Percentiles rank a stretch among this genome's conserved stretches.
Conservation (phyloP, 2,329 filamentous ascomycete genomes). For the Zasmidium citrigriseum region DNA sequence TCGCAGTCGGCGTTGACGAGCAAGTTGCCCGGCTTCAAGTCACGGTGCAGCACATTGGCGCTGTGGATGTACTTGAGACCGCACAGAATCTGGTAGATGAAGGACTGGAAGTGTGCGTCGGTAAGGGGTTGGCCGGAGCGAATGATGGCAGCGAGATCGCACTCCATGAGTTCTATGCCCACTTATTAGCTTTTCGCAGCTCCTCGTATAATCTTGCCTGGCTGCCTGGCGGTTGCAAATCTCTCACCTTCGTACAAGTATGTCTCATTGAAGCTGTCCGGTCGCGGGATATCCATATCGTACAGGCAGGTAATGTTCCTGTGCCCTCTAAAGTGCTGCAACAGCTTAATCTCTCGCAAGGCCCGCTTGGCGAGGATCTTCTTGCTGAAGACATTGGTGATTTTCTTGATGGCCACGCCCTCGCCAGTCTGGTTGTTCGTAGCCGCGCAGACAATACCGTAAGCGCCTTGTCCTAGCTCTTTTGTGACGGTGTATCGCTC, state of each 20-base stretch:
- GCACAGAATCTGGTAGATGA: constrained; percentile 99
- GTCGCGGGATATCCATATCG: constrained; percentile 98
- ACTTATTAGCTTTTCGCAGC: too few relatives aligned
- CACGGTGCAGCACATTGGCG: constrained; percentile 93
- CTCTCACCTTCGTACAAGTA: constrained; percentile 92
- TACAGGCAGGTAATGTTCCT: constrained; percentile 89
- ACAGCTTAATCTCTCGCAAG: constrained; percentile 94
- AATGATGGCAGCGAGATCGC: constrained; percentile 96
- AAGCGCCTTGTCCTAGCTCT: constrained; percentile 96
- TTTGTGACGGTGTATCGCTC: constrained; percentile 98
- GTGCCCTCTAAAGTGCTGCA: constrained; percentile 85
- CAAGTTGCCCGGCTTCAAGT: constrained; percentile 94
- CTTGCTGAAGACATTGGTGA: constrained; percentile 99
- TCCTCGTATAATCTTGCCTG: too few relatives aligned
- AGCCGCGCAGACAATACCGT: constrained; percentile 97
- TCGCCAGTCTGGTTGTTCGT: constrained; percentile 89
- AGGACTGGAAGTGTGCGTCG: constrained; percentile 98
- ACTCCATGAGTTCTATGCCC: constrained; percentile 90
- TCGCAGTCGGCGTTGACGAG: constrained; percentile 99
- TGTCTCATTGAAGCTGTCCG: constrained; percentile 98
- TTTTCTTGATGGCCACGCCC: constrained; percentile 97
- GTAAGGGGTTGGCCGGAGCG: constrained; percentile 95
- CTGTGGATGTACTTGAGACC: constrained; percentile 99
- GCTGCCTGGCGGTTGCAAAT: too few relatives aligned
- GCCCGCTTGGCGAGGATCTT: constrained; percentile 99